Percentiles rank a stretch among this genome's conserved stretches.
Evolutionary conservation across 73 alveolate species (phyloP).

Genomic region (Uronychia binucleata): DNA sequence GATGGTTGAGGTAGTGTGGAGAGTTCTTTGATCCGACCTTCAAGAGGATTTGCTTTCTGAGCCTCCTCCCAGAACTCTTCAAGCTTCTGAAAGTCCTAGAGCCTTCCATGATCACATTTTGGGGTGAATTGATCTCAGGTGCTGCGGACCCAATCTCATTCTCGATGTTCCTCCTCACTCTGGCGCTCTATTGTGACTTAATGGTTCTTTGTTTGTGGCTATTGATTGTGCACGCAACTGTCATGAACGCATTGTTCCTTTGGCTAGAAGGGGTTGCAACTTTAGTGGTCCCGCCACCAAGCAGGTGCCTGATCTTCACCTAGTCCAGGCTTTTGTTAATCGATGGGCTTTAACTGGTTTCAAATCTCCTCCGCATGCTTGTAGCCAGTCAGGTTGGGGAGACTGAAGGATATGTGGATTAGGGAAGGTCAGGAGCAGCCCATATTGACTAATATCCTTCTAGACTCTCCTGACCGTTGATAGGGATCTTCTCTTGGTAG

Average conservation of each 20-base stretch:
- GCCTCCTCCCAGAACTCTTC: too few relatives aligned
- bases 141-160: background rate
- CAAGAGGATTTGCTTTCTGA: too few relatives aligned
- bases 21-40: too few relatives aligned
- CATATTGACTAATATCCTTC: background rate
- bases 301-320: background rate
- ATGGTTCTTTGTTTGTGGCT: background rate
- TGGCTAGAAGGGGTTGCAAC: background rate
- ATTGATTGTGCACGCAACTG: background rate
- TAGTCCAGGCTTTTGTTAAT: background rate
- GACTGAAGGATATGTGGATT: too few relatives aligned
- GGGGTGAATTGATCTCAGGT: background rate
- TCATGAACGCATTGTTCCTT: background rate
- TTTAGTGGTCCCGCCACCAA: background rate
- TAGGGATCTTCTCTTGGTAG: background rate
- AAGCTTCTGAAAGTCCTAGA: too few relatives aligned
- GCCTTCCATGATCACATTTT: too few relatives aligned
- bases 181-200: background rate
- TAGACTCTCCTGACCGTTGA: background rate
- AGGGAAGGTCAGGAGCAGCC: background rate
- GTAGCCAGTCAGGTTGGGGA: background rate
- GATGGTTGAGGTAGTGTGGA: too few relatives aligned
- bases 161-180: background rate
- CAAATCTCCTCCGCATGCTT: background rate
- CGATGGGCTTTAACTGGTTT: background rate